Conservation (phyloP, 306 rosid genomes). For the Cicer arietinum region DNA sequence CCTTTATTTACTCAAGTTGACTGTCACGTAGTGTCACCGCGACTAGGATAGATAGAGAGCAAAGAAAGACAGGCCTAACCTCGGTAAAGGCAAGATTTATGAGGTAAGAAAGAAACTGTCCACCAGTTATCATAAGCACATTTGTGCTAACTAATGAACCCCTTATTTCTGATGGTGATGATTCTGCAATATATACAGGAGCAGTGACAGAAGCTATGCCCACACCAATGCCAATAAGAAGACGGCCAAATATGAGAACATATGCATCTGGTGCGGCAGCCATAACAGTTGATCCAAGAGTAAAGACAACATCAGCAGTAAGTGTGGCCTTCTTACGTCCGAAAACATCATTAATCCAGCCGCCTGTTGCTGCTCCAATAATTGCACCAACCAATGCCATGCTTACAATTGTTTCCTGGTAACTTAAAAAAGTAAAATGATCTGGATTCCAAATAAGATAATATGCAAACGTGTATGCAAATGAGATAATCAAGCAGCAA, state of each 20-base stretch:
- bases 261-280: slow-evolving; percentile 76
- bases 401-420: slow-evolving; percentile 80
- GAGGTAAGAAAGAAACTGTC: slow-evolving; percentile 81
- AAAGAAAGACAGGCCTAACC: slow-evolving; percentile 56
- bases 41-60: slow-evolving; percentile 20
- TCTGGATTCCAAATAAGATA: slow-evolving; percentile 1
- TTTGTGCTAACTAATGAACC: slow-evolving; percentile 77
- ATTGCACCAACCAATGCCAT: slow-evolving; percentile 87
- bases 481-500: slow-evolving; percentile 16
- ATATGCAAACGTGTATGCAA: neutral
- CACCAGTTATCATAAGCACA: slow-evolving; percentile 80
- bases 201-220: slow-evolving; percentile 83
- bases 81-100: slow-evolving; percentile 73
- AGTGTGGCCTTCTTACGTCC: slow-evolving; percentile 83
- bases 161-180: slow-evolving; percentile 83
- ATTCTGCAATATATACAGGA: slow-evolving; percentile 85
- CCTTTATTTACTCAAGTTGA: neutral
- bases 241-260: slow-evolving; percentile 75
- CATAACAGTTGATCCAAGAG: slow-evolving; percentile 69
- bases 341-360: slow-evolving; percentile 77
- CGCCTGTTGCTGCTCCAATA: slow-evolving; percentile 75
- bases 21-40: slow-evolving; percentile 4
- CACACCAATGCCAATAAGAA: slow-evolving; percentile 73
- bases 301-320: slow-evolving; percentile 67
- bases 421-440: slow-evolving; percentile 34